Evolutionary conservation across 1,139 yeast genomes (phyloP).

Genomic region (Geotrichum australiense): DNA sequence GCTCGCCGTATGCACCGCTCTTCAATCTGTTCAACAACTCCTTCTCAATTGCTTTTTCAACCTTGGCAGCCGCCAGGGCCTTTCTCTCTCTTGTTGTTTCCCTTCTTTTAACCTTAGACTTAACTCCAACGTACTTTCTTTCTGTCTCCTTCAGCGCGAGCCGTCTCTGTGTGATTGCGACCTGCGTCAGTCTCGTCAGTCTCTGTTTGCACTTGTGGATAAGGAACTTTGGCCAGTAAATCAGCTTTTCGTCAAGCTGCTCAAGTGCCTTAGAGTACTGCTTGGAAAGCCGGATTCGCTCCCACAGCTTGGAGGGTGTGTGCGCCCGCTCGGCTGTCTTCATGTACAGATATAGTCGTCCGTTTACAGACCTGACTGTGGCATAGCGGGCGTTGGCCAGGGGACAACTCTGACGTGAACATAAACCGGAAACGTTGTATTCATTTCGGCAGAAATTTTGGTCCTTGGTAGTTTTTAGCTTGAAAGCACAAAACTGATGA

Average conservation of each 20-base stretch:
- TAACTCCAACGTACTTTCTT: constrained; percentile 75
- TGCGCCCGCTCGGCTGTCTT: constrained; percentile 97
- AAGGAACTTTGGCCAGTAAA: constrained; percentile 89
- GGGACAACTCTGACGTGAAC: constrained; percentile 91
- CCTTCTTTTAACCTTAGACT: constrained; percentile 88
- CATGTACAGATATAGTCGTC: constrained; percentile 84
- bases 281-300: constrained; percentile 79
- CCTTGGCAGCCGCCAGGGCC: constrained; percentile 93
- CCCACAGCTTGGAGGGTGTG: constrained; percentile 91
- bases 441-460: constrained; percentile 85
- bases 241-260: constrained; percentile 79
- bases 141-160: constrained; percentile 86
- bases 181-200: constrained; percentile 88
- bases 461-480: constrained; percentile 68
- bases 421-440: constrained; percentile 81
- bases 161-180: constrained; percentile 92
- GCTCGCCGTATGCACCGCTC: constrained; percentile 97
- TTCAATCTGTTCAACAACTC: constrained; percentile 89
- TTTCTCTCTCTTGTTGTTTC: constrained; percentile 92
- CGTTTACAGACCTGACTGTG: constrained; percentile 84
- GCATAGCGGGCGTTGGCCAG: constrained; percentile 94
- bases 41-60: constrained; percentile 93
- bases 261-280: constrained; percentile 80
- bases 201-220: constrained; percentile 94
- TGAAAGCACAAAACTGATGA: constrained; percentile 84